Evolutionary conservation across 179 eudicot genomes (phyloP).

Genomic region (Amaranthus tricolor): DNA sequence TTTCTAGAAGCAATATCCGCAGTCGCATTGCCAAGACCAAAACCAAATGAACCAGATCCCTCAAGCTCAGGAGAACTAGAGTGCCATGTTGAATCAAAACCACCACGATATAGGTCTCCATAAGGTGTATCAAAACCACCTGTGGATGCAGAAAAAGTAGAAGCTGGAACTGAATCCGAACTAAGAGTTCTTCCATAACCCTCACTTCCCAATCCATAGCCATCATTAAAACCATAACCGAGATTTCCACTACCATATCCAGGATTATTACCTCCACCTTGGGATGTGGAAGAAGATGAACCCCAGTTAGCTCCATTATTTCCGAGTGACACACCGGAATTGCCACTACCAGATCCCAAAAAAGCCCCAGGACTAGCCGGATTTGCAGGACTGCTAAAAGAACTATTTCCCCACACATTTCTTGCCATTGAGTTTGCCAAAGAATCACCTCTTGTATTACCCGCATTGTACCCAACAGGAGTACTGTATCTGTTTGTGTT

Average conservation of each 20-base stretch:
- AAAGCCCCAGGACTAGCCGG: conserved; percentile 36
- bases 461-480: conserved; percentile 43
- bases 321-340: conserved; percentile 53
- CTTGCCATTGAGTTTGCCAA: conserved; percentile 45
- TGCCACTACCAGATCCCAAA: conserved; percentile 56
- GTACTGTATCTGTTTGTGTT: conserved; percentile 54
- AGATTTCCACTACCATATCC: conserved; percentile 46
- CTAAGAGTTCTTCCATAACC: conserved; percentile 49
- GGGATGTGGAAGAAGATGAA: conserved; percentile 40
- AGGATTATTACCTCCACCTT: conserved; percentile 45
- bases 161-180: conserved; percentile 25
- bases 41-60: conserved; percentile 60
- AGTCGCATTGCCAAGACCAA: conserved; percentile 50
- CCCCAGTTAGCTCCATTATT: conserved; percentile 61
- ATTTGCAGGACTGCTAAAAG: conserved; percentile 36
- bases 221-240: conserved; percentile 57
- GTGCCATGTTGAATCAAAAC: conserved; percentile 60
- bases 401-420: conserved; percentile 65
- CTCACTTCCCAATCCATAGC: conserved; percentile 47
- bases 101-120: conserved; percentile 47
- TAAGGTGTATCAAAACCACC: conserved; percentile 48
- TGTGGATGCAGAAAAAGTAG: conserved; percentile 45
- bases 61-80: conserved; percentile 51
- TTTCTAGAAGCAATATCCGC: conserved; percentile 47
- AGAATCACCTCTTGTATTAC: conserved; percentile 44